Base-by-base conservation (phyloP, 768 basidiomycete genomes). In the Termitomyces eurrhizus region DNA sequence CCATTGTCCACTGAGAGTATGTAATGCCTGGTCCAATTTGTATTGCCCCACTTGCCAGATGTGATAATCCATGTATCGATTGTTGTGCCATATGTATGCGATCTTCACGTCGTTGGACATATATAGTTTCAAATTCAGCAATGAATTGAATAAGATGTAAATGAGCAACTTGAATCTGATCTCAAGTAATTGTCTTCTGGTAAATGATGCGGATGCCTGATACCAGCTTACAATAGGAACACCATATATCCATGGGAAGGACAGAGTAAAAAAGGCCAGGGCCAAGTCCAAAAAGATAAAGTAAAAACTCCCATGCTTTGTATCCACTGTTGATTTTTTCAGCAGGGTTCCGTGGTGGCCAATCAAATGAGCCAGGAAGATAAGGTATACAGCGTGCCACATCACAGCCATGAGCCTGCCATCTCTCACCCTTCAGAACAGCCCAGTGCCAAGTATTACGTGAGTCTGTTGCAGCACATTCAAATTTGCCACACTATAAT, bases 121-220 rank as follows among this genome's bases (percentile, higher is more conserved):
- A 79, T 0, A 77, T 59, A 0, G 52, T 24, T 63, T 80, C 74
- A 62, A 67, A 79, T n/a, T 78, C 75, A 2, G 60, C 42, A 0
- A 64, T 57, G 59, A 73, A 80, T 16, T 67, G 37, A 1, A 67
- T 32, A 5, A 79, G 44, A n/a, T 45, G 9, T n/a, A 18, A 45
- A 21, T 45, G 16, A 42, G 42, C 18, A n/a, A 11, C 7, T 16
- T 9, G n/a, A 5, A 61, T 8, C 18, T 58, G 46, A 37, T 42
- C 32, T 1, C 9, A 14, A 0, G 46, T 58, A 32, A 61, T 59
- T 5, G n/a, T 2, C 12, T 36, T 44, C 33, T 64, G 63, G n/a
- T 56, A 44, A 16, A 64, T 56, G 24, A 61, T 55, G 24, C 53
- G 49, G 3, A 61, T 55, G 3, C 32, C 60, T 21, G 44, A 45